Conservation (phyloP, 1,284 basidiomycete genomes). For the Cystobasidium slooffiae region DNA sequence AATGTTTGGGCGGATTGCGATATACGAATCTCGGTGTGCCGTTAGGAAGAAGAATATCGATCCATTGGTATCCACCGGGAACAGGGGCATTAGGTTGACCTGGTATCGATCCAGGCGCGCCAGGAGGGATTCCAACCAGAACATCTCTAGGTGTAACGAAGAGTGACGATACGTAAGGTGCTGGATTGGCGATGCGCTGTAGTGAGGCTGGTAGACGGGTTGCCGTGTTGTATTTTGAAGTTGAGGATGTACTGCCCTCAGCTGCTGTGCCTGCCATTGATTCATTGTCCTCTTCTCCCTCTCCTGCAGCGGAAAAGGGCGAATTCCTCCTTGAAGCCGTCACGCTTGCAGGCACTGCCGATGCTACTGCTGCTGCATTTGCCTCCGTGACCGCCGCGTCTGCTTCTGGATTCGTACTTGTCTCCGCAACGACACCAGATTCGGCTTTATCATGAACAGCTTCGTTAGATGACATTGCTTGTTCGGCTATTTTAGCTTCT, state of each 20-base stretch:
- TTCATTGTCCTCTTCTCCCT: constrained; percentile 31
- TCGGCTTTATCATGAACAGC: constrained; percentile 27
- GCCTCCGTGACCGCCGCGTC: neutral
- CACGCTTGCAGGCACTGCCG: neutral
- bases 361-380: constrained; percentile 3
- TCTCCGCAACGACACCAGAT: neutral
- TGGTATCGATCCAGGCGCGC: constrained; percentile 11
- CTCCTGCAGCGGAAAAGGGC: neutral
- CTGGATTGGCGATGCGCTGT: constrained; percentile 34
- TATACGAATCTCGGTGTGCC: neutral
- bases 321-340: constrained; percentile 8
- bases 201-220: constrained; percentile 23
- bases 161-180: constrained; percentile 32
- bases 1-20: neutral
- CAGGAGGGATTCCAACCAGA: constrained; percentile 8
- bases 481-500: constrained; percentile 17
- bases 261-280: constrained; percentile 1
- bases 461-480: constrained; percentile 28
- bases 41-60: constrained; percentile 5
- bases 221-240: constrained; percentile 1
- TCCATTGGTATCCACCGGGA: constrained; percentile 14
- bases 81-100: constrained; percentile 5
- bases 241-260: neutral
- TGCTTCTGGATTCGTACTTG: neutral
- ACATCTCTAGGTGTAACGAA: constrained; percentile 32